Conservation (phyloP, 2,329 filamentous ascomycete genomes). For the Rhynchosporium graminicola region DNA sequence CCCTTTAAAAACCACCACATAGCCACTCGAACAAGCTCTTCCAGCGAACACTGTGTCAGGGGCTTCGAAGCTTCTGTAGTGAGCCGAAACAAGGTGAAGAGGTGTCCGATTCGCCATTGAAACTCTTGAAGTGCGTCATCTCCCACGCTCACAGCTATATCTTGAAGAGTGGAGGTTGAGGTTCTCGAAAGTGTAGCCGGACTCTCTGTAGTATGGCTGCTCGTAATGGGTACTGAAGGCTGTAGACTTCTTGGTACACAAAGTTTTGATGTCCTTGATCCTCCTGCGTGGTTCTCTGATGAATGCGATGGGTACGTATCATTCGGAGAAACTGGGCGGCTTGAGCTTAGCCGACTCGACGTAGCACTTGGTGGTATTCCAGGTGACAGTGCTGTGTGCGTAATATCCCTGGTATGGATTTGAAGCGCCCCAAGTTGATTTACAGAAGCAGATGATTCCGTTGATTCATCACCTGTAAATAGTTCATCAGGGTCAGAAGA, state of each 20-base stretch:
- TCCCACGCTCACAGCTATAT: slow-evolving; percentile 32
- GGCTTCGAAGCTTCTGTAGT: slow-evolving; percentile 75
- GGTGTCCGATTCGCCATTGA: slow-evolving; percentile 67
- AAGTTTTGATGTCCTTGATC: slow-evolving; percentile 1
- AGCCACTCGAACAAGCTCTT: slow-evolving; percentile 70
- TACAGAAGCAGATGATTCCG: slow-evolving; percentile 20
- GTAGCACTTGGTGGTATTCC: slow-evolving; percentile 20
- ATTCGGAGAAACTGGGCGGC: slow-evolving; percentile 21
- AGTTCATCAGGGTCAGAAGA: slow-evolving; percentile 24
- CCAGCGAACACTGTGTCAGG: slow-evolving; percentile 60
- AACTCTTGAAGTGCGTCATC: slow-evolving; percentile 73
- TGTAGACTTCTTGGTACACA: slow-evolving; percentile 11
- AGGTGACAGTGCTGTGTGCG: slow-evolving; percentile 26
- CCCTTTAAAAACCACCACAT: slow-evolving; percentile 92
- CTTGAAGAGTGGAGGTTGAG: slow-evolving; percentile 31
- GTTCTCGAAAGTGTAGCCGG: slow-evolving; percentile 22
- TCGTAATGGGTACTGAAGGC: neutral
- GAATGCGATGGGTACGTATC: slow-evolving; percentile 7
- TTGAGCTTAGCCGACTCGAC: slow-evolving; percentile 18
- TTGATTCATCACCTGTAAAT: slow-evolving; percentile 16
- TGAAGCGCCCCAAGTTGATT: slow-evolving; percentile 31
- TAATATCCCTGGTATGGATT: slow-evolving; percentile 36
- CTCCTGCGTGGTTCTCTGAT: slow-evolving; percentile 1
- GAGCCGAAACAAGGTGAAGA: slow-evolving; percentile 74
- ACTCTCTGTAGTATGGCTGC: slow-evolving; percentile 18